These are phyloP conservation scores for Neoboletus subvelutipes DNA, from an alignment of 768 basidiomycete species.

Conservation along the genomic window DNA sequence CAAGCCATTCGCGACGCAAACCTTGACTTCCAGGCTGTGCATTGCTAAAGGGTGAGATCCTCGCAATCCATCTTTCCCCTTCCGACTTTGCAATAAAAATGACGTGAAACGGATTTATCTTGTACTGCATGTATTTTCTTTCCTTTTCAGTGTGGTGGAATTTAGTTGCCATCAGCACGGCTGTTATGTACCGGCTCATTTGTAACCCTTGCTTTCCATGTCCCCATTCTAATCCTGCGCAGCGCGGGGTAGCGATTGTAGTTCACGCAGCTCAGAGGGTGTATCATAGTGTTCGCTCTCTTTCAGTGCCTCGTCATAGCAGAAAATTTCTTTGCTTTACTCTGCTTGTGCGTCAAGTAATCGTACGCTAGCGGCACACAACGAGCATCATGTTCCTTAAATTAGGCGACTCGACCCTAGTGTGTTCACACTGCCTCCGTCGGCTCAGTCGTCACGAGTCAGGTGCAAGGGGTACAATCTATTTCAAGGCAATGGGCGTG, in stretches of 20 bases:
- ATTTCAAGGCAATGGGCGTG: neutral
- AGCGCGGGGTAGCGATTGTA: too few species aligned
- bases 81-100: neutral
- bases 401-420: neutral
- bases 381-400: neutral
- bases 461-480: neutral
- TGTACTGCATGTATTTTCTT: neutral
- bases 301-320: neutral
- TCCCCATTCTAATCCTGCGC: neutral
- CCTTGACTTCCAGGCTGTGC: conserved; percentile 35
- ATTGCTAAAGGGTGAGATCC: conserved; percentile 28
- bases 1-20: conserved; percentile 52
- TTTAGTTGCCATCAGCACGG: neutral
- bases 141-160: neutral
- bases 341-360: neutral
- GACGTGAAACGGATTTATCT: neutral
- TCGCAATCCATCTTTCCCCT: neutral
- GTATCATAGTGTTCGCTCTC: neutral
- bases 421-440: neutral
- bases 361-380: neutral
- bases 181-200: neutral
- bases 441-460: neutral
- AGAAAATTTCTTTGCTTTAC: neutral
- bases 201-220: neutral
- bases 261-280: neutral